phyloP scores from a whole-genome alignment of 768 basidiomycete species.

The Crepidotus variabilis region DNA sequence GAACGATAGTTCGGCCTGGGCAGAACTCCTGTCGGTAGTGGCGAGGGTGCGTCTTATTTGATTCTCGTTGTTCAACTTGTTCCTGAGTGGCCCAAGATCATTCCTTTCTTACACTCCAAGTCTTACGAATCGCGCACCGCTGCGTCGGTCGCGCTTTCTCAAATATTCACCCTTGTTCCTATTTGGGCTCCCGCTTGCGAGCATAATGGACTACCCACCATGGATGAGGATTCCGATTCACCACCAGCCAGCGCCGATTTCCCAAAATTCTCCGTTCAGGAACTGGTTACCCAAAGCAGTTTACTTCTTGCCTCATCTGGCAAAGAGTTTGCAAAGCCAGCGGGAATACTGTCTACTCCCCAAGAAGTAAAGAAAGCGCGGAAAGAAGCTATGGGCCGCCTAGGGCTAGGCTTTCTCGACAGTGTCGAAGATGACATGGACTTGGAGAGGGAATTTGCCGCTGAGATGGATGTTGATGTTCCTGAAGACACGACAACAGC shows the following conservation, averaged over 20 bases:
- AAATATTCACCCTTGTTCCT: slow-evolving; percentile 83
- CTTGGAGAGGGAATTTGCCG: slow-evolving; percentile 76
- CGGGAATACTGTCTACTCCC: slow-evolving; percentile 66
- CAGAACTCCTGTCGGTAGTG: slow-evolving; percentile 85
- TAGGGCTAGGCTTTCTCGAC: slow-evolving; percentile 86
- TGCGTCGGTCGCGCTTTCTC: slow-evolving; percentile 82
- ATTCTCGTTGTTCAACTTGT: slow-evolving; percentile 1
- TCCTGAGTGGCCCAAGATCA: slow-evolving; percentile 48
- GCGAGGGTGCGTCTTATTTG: slow-evolving; percentile 58
- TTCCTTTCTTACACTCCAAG: slow-evolving; percentile 89
- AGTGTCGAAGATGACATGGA: slow-evolving; percentile 80
- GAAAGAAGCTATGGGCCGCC: slow-evolving; percentile 82
- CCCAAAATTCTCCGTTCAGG: slow-evolving; percentile 71
- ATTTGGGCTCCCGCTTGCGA: slow-evolving; percentile 61
- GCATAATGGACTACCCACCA: slow-evolving; percentile 19
- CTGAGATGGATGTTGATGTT: slow-evolving; percentile 47
- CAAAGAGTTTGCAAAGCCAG: slow-evolving; percentile 80
- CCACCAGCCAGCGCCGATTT: slow-evolving; percentile 50
- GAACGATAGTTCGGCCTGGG: slow-evolving; percentile 78
- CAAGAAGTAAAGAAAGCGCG: slow-evolving; percentile 84
- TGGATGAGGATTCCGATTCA: slow-evolving; percentile 16
- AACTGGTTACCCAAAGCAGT: slow-evolving; percentile 71
- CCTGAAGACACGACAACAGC: slow-evolving; percentile 37
- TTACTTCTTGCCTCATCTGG: slow-evolving; percentile 90
- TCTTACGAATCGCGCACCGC: slow-evolving; percentile 91